Conservation (phyloP, 768 basidiomycete species). For the Epithele typhae region DNA sequence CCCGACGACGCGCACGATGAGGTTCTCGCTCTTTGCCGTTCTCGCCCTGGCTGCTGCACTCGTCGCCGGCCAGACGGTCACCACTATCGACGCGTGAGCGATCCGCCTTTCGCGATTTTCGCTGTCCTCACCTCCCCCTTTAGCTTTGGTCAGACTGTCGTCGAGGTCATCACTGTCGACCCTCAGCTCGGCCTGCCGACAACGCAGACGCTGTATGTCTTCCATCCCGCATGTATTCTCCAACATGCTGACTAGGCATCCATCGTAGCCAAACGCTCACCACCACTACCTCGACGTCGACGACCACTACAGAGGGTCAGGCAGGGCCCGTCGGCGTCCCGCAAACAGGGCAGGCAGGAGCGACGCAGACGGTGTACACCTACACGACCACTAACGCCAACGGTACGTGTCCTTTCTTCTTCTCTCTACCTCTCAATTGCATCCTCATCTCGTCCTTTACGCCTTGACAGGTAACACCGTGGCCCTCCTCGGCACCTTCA, state of each 20-base stretch:
- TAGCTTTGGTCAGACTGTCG: conserved; percentile 48
- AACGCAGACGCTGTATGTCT: conserved; percentile 42
- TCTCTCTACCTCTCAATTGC: not conserved
- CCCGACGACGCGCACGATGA: conserved; percentile 14
- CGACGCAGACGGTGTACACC: conserved; percentile 21
- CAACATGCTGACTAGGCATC: not conserved
- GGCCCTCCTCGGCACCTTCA: conserved; percentile 27
- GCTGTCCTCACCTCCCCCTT: not conserved
- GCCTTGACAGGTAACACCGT: conserved; percentile 18
- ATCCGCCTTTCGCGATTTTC: not conserved
- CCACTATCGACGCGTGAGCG: conserved; percentile 45
- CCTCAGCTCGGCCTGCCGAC: conserved; percentile 30
- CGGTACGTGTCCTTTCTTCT: conserved; percentile 9
- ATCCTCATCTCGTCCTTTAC: too few species aligned
- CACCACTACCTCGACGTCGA: conserved; percentile 7
- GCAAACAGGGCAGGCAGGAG: conserved; percentile 7
- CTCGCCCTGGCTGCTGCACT: conserved; percentile 11
- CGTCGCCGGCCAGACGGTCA: conserved; percentile 39
- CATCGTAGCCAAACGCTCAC: conserved; percentile 12
- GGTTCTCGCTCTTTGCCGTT: conserved; percentile 12
- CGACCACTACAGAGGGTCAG: conserved; percentile 13
- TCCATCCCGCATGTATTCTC: too few species aligned
- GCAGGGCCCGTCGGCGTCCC: conserved; percentile 55
- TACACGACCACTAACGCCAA: conserved; percentile 33
- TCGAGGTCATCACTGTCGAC: conserved; percentile 43